Conservation (phyloP, 805 yeast species). For the Maudiozyma pseudohumilis region DNA sequence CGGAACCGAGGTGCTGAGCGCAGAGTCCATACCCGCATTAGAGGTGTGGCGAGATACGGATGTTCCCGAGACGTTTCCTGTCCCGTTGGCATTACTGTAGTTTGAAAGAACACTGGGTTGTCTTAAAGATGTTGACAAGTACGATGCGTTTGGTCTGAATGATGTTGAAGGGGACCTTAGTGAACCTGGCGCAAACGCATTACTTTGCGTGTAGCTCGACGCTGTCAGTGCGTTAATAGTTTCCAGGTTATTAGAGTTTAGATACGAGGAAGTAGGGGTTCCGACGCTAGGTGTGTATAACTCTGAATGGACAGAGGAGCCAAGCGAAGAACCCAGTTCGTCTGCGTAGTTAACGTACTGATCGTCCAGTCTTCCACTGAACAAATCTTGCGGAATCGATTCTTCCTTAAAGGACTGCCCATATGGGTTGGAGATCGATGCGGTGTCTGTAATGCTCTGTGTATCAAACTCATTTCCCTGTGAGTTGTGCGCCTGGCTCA, state of each 20-base stretch:
- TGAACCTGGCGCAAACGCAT: constrained; percentile 4
- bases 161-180: constrained; percentile 23
- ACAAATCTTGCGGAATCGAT: constrained; percentile 13
- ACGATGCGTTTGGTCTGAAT: constrained; percentile 17
- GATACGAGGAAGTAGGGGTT: constrained; percentile 19
- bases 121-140: constrained; percentile 23
- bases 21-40: constrained; percentile 6
- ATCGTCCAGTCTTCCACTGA: constrained; percentile 14
- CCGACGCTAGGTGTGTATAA: constrained; percentile 15
- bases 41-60: constrained; percentile 28
- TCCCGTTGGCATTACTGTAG: neutral
- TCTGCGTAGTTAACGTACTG: constrained; percentile 17
- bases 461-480: too few relatives aligned
- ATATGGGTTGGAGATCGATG: neutral
- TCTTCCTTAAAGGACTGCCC: constrained; percentile 5
- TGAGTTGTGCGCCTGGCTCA: too few relatives aligned
- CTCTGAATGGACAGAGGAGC: constrained; percentile 23
- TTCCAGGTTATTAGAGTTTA: constrained; percentile 18
- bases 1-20: constrained; percentile 12
- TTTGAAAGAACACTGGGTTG: constrained; percentile 12
- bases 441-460: neutral
- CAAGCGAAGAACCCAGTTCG: constrained; percentile 24
- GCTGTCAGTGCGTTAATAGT: constrained; percentile 9
- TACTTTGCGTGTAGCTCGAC: neutral
- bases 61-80: constrained; percentile 12